Percentiles rank a stretch among this genome's conserved stretches.
phyloP scores from a whole-genome alignment of 208 protist genomes.

The Jaenimonas drosophilae region DNA sequence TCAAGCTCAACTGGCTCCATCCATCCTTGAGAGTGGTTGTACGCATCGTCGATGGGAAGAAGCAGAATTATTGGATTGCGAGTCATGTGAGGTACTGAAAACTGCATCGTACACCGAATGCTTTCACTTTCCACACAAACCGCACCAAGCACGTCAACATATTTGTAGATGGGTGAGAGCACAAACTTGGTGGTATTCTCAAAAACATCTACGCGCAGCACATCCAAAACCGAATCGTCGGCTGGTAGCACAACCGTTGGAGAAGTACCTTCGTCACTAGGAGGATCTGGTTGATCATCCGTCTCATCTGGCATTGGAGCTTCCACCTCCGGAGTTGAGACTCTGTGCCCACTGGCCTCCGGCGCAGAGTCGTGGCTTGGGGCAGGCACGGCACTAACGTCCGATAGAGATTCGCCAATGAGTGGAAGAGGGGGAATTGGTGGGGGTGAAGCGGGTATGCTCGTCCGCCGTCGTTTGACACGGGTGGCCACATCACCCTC shows the following conservation, averaged over 20 bases:
- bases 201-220: slow-evolving; percentile 63
- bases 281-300: too few relatives aligned
- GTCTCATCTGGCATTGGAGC: too few relatives aligned
- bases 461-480: neutral
- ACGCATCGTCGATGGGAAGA: slow-evolving; percentile 39
- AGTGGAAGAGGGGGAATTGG: neutral
- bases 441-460: neutral
- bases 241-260: slow-evolving; percentile 26
- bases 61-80: slow-evolving; percentile 49
- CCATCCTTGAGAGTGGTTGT: slow-evolving; percentile 56
- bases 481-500: too few relatives aligned
- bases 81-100: slow-evolving; percentile 36
- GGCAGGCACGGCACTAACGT: neutral
- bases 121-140: slow-evolving; percentile 41
- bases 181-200: slow-evolving; percentile 38
- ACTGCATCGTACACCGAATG: slow-evolving; percentile 41
- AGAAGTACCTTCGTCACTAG: neutral
- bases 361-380: neutral
- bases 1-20: slow-evolving; percentile 58
- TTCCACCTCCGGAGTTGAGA: too few relatives aligned
- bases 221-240: slow-evolving; percentile 28
- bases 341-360: too few relatives aligned
- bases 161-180: slow-evolving; percentile 55
- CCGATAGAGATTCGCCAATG: too few relatives aligned
- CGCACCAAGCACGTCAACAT: slow-evolving; percentile 64